Percentiles rank a stretch among this genome's conserved stretches.
Evolutionary conservation across 768 basidiomycete genomes (phyloP).

Genomic region (Lactifluus volemus): DNA sequence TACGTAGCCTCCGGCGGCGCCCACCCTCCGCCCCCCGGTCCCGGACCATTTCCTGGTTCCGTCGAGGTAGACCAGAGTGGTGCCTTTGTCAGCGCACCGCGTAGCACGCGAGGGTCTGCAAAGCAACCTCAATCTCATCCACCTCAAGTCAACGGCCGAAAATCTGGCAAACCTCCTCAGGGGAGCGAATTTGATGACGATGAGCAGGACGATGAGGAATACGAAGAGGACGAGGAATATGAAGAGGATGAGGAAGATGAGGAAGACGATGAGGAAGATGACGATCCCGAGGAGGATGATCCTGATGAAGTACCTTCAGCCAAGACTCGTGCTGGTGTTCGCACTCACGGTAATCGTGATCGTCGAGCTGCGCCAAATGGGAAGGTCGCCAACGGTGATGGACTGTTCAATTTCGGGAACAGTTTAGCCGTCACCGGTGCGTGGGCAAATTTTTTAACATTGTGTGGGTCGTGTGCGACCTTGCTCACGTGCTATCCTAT

Average conservation of each 20-base stretch:
- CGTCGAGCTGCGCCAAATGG: constrained; percentile 33
- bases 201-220: constrained; percentile 47
- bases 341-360: constrained; percentile 19
- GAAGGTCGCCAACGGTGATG: constrained; percentile 46
- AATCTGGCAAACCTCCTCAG: constrained; percentile 36
- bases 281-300: constrained; percentile 57
- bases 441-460: constrained; percentile 23
- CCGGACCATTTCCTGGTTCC: constrained; percentile 96
- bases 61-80: constrained; percentile 96
- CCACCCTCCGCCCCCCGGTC: constrained; percentile 86
- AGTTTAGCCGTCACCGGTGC: constrained; percentile 76
- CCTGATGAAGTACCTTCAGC: constrained; percentile 28
- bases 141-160: constrained; percentile 32
- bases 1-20: constrained; percentile 87
- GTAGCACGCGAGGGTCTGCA: constrained; percentile 8
- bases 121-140: constrained; percentile 24
- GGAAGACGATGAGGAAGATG: constrained; percentile 64
- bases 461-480: constrained; percentile 6
- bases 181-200: constrained; percentile 64
- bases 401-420: constrained; percentile 72
- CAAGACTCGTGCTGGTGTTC: constrained; percentile 23
- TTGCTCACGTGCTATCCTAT: constrained; percentile 19
- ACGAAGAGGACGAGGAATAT: constrained; percentile 48
- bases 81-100: constrained; percentile 39
- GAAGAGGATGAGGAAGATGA: constrained; percentile 56